Base-by-base conservation (phyloP, 805 yeast genomes). In the Cyberlindnera xylosilytica region DNA sequence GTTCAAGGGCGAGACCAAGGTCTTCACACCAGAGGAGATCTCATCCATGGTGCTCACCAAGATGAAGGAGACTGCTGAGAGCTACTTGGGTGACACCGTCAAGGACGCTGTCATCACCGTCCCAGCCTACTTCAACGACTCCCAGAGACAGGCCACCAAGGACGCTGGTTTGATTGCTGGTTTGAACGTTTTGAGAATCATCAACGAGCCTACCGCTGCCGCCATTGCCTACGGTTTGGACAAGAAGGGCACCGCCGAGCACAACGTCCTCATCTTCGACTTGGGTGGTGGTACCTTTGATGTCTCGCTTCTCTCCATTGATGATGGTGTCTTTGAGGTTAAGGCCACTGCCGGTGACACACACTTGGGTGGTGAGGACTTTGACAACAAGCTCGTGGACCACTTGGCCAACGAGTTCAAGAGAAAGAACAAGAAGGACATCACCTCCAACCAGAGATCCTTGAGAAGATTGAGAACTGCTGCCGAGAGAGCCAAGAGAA, bases 401-500 rank as follows among this genome's bases (percentile, higher is more conserved):
- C 91, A 82, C 79, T 90, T 90, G 68, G 87, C 83, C 56, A 82
- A 79, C 66, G 97, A 91, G 75, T 91, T 90, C 84, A 90, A 91
- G 88, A 83, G 97, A 78, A 90, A 91, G 82, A 79, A 87, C 83
- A 88, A 88, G 84, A 87, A 88, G 79, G 98, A 91, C 69, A 73
- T 91, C 55, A 79, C 96, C 41, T 56, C 79, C 60, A 89, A 90
- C 83, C 96, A 89, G 78, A 87, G 98, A 79, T 95, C 98, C 52
- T 78, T 91, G 68, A 87, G 98, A 80, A 88, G 97, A 83, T 80
- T 90, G 70, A 86, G 97, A 81, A 90, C 97, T 57, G 97, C 97
- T 60, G 89, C 96, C 76, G 98, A 90, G 79, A 85, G 98, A 74
- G 98, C 98, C 54, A 90, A 90, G 95, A 88, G 98, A 81, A 88